Percentiles rank a stretch among this genome's conserved stretches.
These are phyloP conservation scores for Pholiota adiposa DNA, from an alignment of 1,284 basidiomycete species.

Conservation along the genomic window DNA sequence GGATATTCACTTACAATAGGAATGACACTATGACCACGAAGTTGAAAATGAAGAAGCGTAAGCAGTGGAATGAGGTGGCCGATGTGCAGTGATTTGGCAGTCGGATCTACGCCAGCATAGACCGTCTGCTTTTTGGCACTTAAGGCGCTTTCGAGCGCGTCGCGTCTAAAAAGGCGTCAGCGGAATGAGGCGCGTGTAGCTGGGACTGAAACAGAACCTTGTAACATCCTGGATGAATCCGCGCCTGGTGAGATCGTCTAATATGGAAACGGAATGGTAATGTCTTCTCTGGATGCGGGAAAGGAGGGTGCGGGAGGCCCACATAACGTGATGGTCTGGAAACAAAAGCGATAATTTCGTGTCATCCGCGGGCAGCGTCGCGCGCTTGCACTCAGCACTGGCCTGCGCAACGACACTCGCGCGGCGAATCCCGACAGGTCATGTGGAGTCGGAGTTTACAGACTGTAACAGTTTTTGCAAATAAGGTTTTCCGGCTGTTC, in stretches of 20 bases:
- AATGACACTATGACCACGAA: conserved; percentile 81
- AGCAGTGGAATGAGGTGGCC: conserved; percentile 93
- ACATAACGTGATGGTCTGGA: conserved; percentile 16
- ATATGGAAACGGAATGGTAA: conserved; percentile 28
- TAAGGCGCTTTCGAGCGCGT: conserved; percentile 42
- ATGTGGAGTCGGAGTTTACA: conserved; percentile 27
- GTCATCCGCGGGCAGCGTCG: too few species aligned
- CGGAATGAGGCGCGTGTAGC: neutral
- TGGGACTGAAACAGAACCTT: conserved; percentile 28
- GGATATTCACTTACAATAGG: conserved; percentile 65
- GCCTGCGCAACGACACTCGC: too few species aligned
- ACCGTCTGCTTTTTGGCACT: conserved; percentile 54
- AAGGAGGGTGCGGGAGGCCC: conserved; percentile 9
- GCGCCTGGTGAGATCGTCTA: conserved; percentile 46
- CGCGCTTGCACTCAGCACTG: too few species aligned
- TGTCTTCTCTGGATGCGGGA: conserved; percentile 10
- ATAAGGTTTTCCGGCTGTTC: conserved; percentile 41
- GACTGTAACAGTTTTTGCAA: conserved; percentile 41
- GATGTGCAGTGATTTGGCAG: conserved; percentile 87
- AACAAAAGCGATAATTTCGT: neutral
- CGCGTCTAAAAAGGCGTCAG: conserved; percentile 32
- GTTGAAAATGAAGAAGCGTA: conserved; percentile 85
- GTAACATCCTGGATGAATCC: conserved; percentile 54
- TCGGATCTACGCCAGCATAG: conserved; percentile 94
- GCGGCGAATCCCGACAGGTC: conserved; percentile 6